phyloP scores from a whole-genome alignment of 1,284 basidiomycete genomes.

The Lentinula novae-zelandiae region DNA sequence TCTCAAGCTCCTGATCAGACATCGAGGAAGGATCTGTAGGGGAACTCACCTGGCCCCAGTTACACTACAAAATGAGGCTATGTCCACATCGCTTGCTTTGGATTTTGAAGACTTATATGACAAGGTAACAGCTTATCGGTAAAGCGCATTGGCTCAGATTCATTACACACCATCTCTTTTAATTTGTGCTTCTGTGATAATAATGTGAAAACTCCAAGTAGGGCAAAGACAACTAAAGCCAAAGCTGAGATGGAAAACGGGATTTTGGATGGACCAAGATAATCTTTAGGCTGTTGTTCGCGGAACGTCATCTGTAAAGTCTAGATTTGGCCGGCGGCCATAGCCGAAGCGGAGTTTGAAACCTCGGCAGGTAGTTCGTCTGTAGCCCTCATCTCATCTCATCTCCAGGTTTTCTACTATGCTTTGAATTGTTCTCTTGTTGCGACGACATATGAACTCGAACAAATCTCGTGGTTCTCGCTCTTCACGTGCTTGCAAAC shows the following conservation, averaged over 20 bases:
- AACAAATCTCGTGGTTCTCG: background rate
- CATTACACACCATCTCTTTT: background rate
- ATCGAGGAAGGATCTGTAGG: background rate
- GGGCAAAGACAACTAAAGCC: background rate
- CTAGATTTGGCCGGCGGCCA: background rate
- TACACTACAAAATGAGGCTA: conserved; percentile 59
- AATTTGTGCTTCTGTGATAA: background rate
- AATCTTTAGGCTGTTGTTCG: background rate
- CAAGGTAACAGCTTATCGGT: background rate
- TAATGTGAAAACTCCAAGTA: background rate
- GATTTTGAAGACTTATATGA: conserved; percentile 8
- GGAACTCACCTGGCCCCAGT: conserved; percentile 67
- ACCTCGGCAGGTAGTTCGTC: background rate
- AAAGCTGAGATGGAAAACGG: background rate
- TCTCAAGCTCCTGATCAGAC: conserved; percentile 1
- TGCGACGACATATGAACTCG: background rate
- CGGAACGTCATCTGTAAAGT: background rate
- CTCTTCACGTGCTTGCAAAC: background rate
- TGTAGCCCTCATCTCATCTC: no score
- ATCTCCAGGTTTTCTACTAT: no score
- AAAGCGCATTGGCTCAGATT: background rate
- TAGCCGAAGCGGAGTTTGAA: background rate
- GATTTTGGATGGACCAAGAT: background rate
- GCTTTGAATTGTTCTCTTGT: no score
- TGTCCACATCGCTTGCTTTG: conserved; percentile 35